Evolutionary conservation across 1,284 basidiomycete species (phyloP).

Genomic region (Sporisorium iseilematis-ciliati): DNA sequence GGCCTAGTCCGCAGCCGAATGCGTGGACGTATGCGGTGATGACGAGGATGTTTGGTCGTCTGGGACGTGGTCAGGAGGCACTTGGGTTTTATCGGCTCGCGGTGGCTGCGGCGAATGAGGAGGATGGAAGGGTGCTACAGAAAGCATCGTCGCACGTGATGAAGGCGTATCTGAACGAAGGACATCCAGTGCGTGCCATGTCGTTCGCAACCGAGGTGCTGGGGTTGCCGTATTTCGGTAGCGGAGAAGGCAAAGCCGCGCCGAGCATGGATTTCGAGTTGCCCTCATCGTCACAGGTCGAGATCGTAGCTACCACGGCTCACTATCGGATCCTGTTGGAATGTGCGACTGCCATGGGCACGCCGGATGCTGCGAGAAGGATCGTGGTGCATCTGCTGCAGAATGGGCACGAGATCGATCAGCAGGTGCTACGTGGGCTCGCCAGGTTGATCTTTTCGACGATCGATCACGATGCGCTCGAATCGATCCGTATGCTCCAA

Average conservation of each 20-base stretch:
- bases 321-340: constrained; percentile 47
- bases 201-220: constrained; percentile 31
- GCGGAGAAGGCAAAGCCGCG: constrained; percentile 4
- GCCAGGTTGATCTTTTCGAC: constrained; percentile 34
- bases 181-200: constrained; percentile 30
- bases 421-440: constrained; percentile 23
- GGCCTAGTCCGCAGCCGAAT: constrained; percentile 26
- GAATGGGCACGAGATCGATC: constrained; percentile 22
- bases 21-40: constrained; percentile 24
- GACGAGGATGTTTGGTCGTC: constrained; percentile 27
- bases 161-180: constrained; percentile 22
- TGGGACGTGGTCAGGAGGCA: constrained; percentile 19
- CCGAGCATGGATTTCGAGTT: constrained; percentile 14
- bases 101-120: neutral
- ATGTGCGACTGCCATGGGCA: constrained; percentile 25
- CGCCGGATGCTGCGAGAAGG: constrained; percentile 19
- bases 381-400: constrained; percentile 32
- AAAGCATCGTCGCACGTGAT: constrained; percentile 23
- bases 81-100: constrained; percentile 23
- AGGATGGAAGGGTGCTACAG: constrained; percentile 9
- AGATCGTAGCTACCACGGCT: constrained; percentile 12
- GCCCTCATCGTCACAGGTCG: neutral
- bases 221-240: constrained; percentile 32
- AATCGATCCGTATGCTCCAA: constrained; percentile 24
- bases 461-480: constrained; percentile 40